phyloP scores from a whole-genome alignment of 2,329 filamentous ascomycete genomes.

The Colletotrichum camelliae region DNA sequence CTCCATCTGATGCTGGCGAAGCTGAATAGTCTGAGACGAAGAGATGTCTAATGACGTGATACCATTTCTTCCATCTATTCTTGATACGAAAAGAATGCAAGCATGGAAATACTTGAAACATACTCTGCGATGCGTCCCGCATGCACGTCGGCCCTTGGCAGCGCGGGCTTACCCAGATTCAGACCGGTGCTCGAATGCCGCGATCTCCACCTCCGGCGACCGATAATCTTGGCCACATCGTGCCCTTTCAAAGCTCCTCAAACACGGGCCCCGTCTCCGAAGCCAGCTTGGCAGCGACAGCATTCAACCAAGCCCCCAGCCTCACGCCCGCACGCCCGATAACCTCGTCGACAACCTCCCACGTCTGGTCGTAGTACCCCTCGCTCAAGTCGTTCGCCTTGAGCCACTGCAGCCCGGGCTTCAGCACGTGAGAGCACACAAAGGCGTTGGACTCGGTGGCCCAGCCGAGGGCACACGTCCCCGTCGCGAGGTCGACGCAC shows the following conservation, averaged over 20 bases:
- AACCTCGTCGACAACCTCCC: conserved; percentile 18
- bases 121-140: background rate
- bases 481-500: conserved; percentile 10
- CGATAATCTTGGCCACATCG: background rate
- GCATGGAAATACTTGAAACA: background rate
- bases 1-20: background rate
- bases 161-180: background rate
- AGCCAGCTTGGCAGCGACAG: conserved; percentile 5
- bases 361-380: conserved; percentile 17
- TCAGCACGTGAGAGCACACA: conserved; percentile 17
- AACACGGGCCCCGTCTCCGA: background rate
- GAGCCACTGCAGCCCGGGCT: background rate
- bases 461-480: conserved; percentile 1
- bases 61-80: background rate
- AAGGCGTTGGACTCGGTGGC: conserved; percentile 14
- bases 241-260: conserved; percentile 6
- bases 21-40: background rate
- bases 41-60: background rate
- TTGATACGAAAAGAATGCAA: background rate
- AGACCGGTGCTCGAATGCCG: background rate
- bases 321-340: conserved; percentile 16
- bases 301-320: conserved; percentile 18
- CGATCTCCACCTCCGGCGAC: background rate
- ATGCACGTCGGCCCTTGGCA: background rate
- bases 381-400: conserved; percentile 13